Conservation (phyloP, 208 protist species). For the Trypanosoma cruzi region DNA sequence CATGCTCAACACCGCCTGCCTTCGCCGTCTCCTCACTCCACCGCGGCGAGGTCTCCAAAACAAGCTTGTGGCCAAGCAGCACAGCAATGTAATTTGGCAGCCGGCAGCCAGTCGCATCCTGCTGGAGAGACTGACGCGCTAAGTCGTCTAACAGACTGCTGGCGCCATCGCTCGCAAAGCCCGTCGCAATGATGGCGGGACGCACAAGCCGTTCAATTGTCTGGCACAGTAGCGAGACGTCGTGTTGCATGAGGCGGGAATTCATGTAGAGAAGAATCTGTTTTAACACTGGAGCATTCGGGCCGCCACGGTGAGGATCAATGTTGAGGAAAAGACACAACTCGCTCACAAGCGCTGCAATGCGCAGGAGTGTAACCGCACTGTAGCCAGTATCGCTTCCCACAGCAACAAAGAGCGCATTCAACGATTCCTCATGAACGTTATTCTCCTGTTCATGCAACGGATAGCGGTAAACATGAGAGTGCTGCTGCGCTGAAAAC, state of each 20-base stretch:
- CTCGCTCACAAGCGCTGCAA: conserved; percentile 22
- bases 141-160: conserved; percentile 15
- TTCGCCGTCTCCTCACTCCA: conserved; percentile 6
- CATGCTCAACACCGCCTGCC: background rate
- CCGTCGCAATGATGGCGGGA: conserved; percentile 22
- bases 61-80: conserved; percentile 25
- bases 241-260: conserved; percentile 1
- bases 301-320: conserved; percentile 11
- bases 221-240: conserved; percentile 16
- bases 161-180: background rate
- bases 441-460: background rate
- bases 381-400: conserved; percentile 24
- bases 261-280: conserved; percentile 15
- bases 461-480: conserved; percentile 1
- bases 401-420: conserved; percentile 11
- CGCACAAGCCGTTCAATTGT: conserved; percentile 11
- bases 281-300: conserved; percentile 17
- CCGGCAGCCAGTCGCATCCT: background rate
- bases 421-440: background rate
- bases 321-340: conserved; percentile 25
- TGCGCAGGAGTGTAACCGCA: conserved; percentile 13
- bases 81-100: conserved; percentile 19
- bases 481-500: conserved; percentile 15
- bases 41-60: conserved; percentile 18
- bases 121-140: conserved; percentile 4